These are phyloP conservation scores for Penicillium sp. DNA, from an alignment of 2,329 filamentous ascomycete species.

Conservation along the genomic window DNA sequence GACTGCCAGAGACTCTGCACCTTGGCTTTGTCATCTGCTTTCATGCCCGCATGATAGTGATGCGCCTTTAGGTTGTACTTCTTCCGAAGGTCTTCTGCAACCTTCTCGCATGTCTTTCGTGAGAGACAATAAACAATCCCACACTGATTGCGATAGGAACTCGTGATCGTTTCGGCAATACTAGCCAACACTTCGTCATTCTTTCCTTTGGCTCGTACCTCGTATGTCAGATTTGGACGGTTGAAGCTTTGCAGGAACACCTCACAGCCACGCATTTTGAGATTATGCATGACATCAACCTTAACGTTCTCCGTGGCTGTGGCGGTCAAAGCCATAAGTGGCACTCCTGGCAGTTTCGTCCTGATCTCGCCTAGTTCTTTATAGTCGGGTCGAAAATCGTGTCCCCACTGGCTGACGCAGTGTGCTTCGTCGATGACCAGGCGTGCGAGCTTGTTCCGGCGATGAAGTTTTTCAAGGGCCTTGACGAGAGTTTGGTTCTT, in stretches of 20 bases:
- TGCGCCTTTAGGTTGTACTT: slow-evolving; percentile 66
- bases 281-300: slow-evolving; percentile 83
- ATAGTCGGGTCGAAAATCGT: slow-evolving; percentile 96
- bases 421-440: slow-evolving; percentile 99
- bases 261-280: slow-evolving; percentile 75
- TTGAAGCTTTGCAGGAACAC: slow-evolving; percentile 94
- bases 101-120: slow-evolving; percentile 73
- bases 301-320: slow-evolving; percentile 94
- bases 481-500: slow-evolving; percentile 70
- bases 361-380: slow-evolving; percentile 77
- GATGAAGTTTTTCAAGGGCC: slow-evolving; percentile 66
- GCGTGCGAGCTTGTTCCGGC: slow-evolving; percentile 70
- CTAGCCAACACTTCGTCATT: slow-evolving; percentile 52
- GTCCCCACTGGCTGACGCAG: slow-evolving; percentile 98
- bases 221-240: slow-evolving; percentile 88
- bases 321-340: slow-evolving; percentile 91
- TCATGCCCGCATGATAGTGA: slow-evolving; percentile 83
- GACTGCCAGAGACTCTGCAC: slow-evolving; percentile 81
- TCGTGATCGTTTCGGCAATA: slow-evolving; percentile 62
- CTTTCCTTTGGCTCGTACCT: slow-evolving; percentile 70
- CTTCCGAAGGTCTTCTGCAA: slow-evolving; percentile 65
- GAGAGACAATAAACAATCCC: slow-evolving; percentile 95
- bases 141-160: slow-evolving; percentile 66
- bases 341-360: slow-evolving; percentile 69
- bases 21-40: slow-evolving; percentile 62